Base-by-base conservation (phyloP, 805 yeast genomes). In the Blastobotrys chiropterorum region DNA sequence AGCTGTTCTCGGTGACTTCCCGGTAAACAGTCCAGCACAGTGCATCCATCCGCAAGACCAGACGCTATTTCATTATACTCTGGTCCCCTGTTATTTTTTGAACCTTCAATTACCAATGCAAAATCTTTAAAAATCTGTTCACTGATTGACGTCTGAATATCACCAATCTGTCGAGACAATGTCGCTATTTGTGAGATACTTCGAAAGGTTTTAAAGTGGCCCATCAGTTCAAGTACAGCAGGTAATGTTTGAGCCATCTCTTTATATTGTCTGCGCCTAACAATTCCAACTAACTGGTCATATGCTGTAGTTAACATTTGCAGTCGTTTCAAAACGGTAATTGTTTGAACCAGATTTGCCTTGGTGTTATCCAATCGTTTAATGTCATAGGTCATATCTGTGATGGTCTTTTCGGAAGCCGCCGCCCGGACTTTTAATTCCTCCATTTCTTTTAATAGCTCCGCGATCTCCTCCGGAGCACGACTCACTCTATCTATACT, bases 251-350 rank as follows among this genome's bases (percentile, higher is more conserved):
- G 79, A 4, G 76, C 73, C 22, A 87, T 82, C 50, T 85, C 83
- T 8, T 67, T 63, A 55, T 76, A 75, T 48, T 78, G 72, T 47
- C 77, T 74, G 11, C 70, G 71, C 19, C 73, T 67, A 1, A 78
- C 70, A 48, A 79, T 70, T 4, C 68, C 62, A 15, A 74, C 74
- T 45, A 89, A 73, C 56, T 80, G 79, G 42, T 81, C 82, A 64
- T 82, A 83, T 2, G 95, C 90, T 17, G 80, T 82, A 4, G 86
- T 76, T 47, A 94, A 73, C 87, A 90, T 90, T 62, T 90, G 95
- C 39, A 94, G 72, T 55, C 96, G 77, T 61, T 92, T 87, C 58
- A 92, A 73, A 38, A 90, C 82, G 1, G 95, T 88, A 86, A 94
- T 87, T 8, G 94, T 81, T 22, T 81, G 74, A 1, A 89, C 90